A percentile compares a stretch with the other conserved stretches of the same genome.
These are phyloP conservation scores for Neltuma alba DNA, from an alignment of 306 rosid genomes.

Conservation along the genomic window DNA sequence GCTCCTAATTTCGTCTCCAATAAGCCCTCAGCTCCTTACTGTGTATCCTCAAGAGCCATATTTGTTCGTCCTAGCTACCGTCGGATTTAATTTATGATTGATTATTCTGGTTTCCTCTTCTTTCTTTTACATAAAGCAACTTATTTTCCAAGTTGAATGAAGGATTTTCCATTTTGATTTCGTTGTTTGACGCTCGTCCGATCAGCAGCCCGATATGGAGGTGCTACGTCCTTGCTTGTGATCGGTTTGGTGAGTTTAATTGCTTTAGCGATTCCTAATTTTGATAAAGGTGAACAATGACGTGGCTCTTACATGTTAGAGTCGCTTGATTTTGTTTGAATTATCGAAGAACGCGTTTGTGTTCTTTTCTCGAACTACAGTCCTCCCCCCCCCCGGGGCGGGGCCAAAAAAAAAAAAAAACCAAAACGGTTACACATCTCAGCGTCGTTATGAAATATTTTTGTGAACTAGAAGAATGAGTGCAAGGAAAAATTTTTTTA, in stretches of 20 bases:
- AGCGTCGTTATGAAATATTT: neutral
- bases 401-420: no score
- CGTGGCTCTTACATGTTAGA: slow-evolving; percentile 12
- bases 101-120: slow-evolving; percentile 27
- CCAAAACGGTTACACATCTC: neutral
- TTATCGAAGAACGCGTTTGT: slow-evolving; percentile 3
- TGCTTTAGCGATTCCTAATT: slow-evolving; percentile 17
- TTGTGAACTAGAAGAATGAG: neutral
- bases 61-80: slow-evolving; percentile 6
- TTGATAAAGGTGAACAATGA: slow-evolving; percentile 18
- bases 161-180: slow-evolving; percentile 28
- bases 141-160: slow-evolving; percentile 25
- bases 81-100: neutral
- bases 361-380: neutral
- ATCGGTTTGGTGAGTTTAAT: slow-evolving; percentile 42
- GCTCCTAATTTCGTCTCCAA: slow-evolving; percentile 4
- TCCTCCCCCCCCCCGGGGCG: no score
- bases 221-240: slow-evolving; percentile 42
- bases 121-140: neutral
- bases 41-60: slow-evolving; percentile 8
- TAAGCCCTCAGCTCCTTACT: slow-evolving; percentile 24
- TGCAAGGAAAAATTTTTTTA: neutral
- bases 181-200: slow-evolving; percentile 24
- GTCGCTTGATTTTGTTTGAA: neutral
- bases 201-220: slow-evolving; percentile 41